Evolutionary conservation across 164 flowering plant genomes (phyloP).

Genomic region (Sedum album): DNA sequence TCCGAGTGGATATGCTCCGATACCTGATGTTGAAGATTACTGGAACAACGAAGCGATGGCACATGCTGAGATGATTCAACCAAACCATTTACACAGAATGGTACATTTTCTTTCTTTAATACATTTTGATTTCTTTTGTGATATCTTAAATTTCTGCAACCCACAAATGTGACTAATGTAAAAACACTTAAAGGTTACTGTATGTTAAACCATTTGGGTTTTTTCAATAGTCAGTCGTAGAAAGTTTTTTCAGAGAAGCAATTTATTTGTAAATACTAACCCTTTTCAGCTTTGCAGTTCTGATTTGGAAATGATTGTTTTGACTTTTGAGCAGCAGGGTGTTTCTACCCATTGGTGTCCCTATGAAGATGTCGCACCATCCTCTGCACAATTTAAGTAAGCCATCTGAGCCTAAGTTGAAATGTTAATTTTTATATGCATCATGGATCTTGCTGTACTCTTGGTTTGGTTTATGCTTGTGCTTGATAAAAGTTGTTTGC

Average conservation of each 20-base stretch:
- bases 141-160: background rate
- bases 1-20: conserved; percentile 53
- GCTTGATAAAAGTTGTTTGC: no score
- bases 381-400: conserved; percentile 60
- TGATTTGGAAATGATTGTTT: background rate
- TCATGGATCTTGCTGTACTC: background rate
- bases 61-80: conserved; percentile 79
- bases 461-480: no score
- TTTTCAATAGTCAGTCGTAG: background rate
- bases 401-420: conserved; percentile 13
- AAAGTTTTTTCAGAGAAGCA: background rate
- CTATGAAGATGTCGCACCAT: conserved; percentile 45
- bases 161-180: no score
- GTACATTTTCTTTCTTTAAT: background rate
- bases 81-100: conserved; percentile 26
- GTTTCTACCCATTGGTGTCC: conserved; percentile 79
- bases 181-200: background rate
- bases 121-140: background rate
- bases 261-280: background rate
- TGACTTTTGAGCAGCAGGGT: conserved; percentile 50
- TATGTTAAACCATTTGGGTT: background rate
- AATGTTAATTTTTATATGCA: background rate
- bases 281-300: background rate
- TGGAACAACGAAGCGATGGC: conserved; percentile 64
- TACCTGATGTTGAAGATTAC: conserved; percentile 43